Evolutionary conservation across 1,284 basidiomycete genomes (phyloP), one percentile per base, ranked within the genome.

Genomic region (Waitea zeae): DNA sequence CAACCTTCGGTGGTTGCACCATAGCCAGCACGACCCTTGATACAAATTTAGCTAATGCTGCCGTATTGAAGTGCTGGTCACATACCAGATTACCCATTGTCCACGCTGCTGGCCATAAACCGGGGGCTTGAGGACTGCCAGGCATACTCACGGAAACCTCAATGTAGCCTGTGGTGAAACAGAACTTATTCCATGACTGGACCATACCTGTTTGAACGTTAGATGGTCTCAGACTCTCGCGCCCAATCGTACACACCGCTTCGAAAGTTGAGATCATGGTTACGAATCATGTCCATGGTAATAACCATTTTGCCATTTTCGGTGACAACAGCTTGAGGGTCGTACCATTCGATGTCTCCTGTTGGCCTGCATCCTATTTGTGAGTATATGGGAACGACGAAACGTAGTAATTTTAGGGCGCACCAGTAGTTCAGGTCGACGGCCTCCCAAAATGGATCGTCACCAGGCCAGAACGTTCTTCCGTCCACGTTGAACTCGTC

Each of bases 111-210:
- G 72, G 71, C 74, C 74, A 75, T 24, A 71, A 64, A 9, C 89
- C 89, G n/a, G 78, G 68, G 3, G 73, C 62, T 30, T 57, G 48
- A 3, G 66, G 61, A 13, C 57, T 58, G 2, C 89, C 89, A n/a
- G 89, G 89, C 42, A 95, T 57, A 46, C 78, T 84, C 14, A 92
- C 52, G 12, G 67, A 65, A 12, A 78, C 70, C 51, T 92, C 87
- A 37, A 96, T 63, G 49, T 89, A 89, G 1, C 89, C 92, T 0
- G 84, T 87, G 3, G 80, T 93, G 54, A 93, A 96, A 57, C 92
- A 95, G 41, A 96, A 57, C 52, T 89, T 84, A 56, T 92, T 93
- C 89, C 89, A 93, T 4, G 70, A 61, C 39, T 69, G 66, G 18
- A 86, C 40, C 81, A 84, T 83, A 20, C 74, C 77, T 71, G 42